Percentiles rank a stretch among this genome's conserved stretches.
phyloP scores from a whole-genome alignment of 2,329 filamentous ascomycete species.

The Pseudogymnoascus destructans region DNA sequence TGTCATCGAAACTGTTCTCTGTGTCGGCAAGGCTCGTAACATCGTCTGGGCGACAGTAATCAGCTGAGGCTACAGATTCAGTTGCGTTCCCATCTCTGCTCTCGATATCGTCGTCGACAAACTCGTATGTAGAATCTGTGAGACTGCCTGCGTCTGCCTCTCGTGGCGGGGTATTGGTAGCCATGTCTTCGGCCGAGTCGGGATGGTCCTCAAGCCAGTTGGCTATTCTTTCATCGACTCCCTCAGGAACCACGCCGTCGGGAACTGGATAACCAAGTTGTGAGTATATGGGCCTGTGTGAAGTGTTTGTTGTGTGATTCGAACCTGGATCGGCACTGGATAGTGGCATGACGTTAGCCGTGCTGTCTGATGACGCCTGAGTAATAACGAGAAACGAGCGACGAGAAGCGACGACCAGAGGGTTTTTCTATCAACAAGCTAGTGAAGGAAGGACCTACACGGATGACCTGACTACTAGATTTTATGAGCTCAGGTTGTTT shows the following conservation, averaged over 20 bases:
- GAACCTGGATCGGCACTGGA: conserved; percentile 18
- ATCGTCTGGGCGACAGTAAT: conserved; percentile 25
- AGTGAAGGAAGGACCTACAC: conserved; percentile 5
- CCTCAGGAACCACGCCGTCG: conserved; percentile 6
- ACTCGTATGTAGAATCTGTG: conserved; percentile 25
- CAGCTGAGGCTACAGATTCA: conserved; percentile 26
- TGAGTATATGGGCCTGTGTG: conserved; percentile 13
- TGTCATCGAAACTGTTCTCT: conserved; percentile 25
- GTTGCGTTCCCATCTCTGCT: conserved; percentile 25
- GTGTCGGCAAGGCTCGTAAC: conserved; percentile 27
- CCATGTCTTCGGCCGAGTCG: conserved; percentile 18
- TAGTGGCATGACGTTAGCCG: conserved; percentile 25
- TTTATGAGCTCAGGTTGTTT: conserved; percentile 6
- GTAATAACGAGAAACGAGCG: background rate
- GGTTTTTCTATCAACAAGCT: background rate
- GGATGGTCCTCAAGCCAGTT: conserved; percentile 22
- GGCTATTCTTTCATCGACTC: conserved; percentile 20
- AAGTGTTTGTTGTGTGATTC: conserved; percentile 10
- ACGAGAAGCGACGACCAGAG: background rate
- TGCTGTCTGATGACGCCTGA: conserved; percentile 9
- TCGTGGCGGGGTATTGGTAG: conserved; percentile 17
- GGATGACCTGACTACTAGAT: background rate
- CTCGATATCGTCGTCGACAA: conserved; percentile 26
- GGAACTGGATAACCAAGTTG: conserved; percentile 16
- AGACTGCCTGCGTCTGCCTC: conserved; percentile 22